Base-by-base conservation (phyloP, 768 basidiomycete genomes). In the Holtermanniella nyarrowii region DNA sequence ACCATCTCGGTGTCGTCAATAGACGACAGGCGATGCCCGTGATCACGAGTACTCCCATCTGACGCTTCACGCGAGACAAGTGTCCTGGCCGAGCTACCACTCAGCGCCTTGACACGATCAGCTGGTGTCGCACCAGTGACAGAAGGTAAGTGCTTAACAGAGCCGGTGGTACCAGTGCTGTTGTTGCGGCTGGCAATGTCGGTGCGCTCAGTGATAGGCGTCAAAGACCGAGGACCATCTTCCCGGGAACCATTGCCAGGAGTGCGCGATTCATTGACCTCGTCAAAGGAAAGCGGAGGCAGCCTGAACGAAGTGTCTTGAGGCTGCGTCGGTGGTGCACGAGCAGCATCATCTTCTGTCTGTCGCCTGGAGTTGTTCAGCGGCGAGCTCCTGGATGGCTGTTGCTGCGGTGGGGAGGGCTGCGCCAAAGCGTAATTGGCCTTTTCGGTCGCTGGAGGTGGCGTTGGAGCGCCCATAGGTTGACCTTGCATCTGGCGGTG, bases 151-250 rank as follows among this genome's bases (percentile, higher is more conserved):
- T 37, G 16, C 16, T 16, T 7, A 7, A 16, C 31, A 37, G 31
- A 37, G 31, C 31, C 31, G 7, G 53, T 46, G 1, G 68, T 70
- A 4, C 56, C 40, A 20, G 61, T 62, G 40, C 63, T 65, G 22
- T 62, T 65, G 42, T 60, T 48, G 12, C 69, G 52, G 52, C 58
- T 63, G 1, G 69, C 64, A 7, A 62, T 55, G 46, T 67, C 66
- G 1, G 66, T 68, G 14, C 70, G 60, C 63, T 87, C 85, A 2
- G 80, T 81, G 54, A 86, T 86, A 5, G 84, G 83, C 2, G 84
- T 79, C 52, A 85, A 68, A 4, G 74, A 62, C 16, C 64, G 54
- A 5, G 68, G 63, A 7, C 43, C 49, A 24, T 51, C 50, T 39
- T 59, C 51, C 13, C n/a, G n/a, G n/a, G n/a, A n/a, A n/a, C n/a